These are phyloP conservation scores for Orobanche coerulescens DNA, from an alignment of 257 asterid genomes.

Conservation along the genomic window DNA sequence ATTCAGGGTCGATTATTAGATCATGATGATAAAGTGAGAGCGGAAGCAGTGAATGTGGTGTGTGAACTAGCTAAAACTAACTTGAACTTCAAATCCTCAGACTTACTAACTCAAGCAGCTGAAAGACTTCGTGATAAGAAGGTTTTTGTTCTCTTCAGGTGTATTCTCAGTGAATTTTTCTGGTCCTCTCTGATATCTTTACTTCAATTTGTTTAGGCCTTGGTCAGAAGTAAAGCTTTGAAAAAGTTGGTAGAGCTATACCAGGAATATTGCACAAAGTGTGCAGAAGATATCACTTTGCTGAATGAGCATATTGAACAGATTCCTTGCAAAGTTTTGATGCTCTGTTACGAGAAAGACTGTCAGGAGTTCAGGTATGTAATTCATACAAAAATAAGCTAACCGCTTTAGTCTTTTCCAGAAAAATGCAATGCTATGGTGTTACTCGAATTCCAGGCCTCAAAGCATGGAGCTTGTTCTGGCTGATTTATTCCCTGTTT, in stretches of 20 bases:
- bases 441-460: conserved; percentile 53
- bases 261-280: conserved; percentile 61
- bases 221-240: conserved; percentile 65
- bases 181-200: conserved; percentile 21
- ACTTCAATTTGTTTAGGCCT: conserved; percentile 34
- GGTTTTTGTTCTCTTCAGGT: conserved; percentile 34
- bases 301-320: conserved; percentile 55
- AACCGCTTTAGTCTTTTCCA: conserved; percentile 5
- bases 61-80: conserved; percentile 61
- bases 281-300: conserved; percentile 31
- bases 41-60: conserved; percentile 56
- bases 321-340: conserved; percentile 70
- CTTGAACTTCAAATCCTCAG: conserved; percentile 35
- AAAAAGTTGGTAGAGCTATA: conserved; percentile 72
- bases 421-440: neutral
- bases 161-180: conserved; percentile 16
- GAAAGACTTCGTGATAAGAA: conserved; percentile 89
- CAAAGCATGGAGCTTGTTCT: conserved; percentile 65
- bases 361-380: conserved; percentile 77
- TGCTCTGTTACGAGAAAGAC: conserved; percentile 78
- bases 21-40: conserved; percentile 76
- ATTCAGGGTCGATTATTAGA: conserved; percentile 68
- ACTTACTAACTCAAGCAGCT: conserved; percentile 49
- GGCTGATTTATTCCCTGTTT: conserved; percentile 67
- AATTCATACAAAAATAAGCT: conserved; percentile 15